A percentile compares a stretch with the other conserved stretches of the same genome.
These are phyloP conservation scores for Aspergillus floridensis DNA, from an alignment of 2,329 filamentous ascomycete species.

Conservation along the genomic window DNA sequence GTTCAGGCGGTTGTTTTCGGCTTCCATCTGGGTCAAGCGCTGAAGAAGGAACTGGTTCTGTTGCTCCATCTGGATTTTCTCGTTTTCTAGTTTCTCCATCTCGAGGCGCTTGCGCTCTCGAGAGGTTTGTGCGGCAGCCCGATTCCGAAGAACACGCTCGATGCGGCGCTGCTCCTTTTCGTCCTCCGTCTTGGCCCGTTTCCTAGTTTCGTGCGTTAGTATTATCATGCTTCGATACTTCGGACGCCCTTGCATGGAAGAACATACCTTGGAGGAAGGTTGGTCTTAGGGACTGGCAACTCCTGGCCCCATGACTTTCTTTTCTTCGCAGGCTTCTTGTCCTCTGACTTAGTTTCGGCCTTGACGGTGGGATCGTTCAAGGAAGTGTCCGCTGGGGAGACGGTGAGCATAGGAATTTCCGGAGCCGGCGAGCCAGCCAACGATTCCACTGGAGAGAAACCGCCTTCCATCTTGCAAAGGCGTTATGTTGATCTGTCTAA, in stretches of 20 bases:
- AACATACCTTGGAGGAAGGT: slow-evolving; percentile 79
- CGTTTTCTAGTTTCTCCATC: slow-evolving; percentile 75
- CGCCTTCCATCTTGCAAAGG: slow-evolving; percentile 31
- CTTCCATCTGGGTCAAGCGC: slow-evolving; percentile 60
- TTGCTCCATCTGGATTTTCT: slow-evolving; percentile 64
- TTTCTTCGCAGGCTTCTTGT: slow-evolving; percentile 81
- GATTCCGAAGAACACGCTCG: slow-evolving; percentile 93
- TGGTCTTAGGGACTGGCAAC: slow-evolving; percentile 93
- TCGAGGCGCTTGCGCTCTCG: slow-evolving; percentile 87
- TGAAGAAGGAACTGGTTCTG: slow-evolving; percentile 69
- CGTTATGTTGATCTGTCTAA: slow-evolving; percentile 5
- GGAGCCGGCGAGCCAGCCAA: slow-evolving; percentile 31
- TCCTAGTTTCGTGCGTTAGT: slow-evolving; percentile 51
- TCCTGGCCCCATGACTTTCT: slow-evolving; percentile 98
- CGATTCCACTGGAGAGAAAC: slow-evolving; percentile 32
- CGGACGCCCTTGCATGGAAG: background rate
- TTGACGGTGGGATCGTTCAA: slow-evolving; percentile 29
- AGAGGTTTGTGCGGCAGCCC: slow-evolving; percentile 93
- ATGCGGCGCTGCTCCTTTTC: slow-evolving; percentile 98
- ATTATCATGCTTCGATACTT: background rate
- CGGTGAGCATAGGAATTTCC: slow-evolving; percentile 38
- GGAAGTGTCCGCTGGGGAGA: slow-evolving; percentile 43
- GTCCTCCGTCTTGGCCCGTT: slow-evolving; percentile 97
- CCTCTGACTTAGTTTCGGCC: slow-evolving; percentile 40
- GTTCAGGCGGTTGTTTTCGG: slow-evolving; percentile 50